Evolutionary conservation across 2,329 filamentous ascomycete species (phyloP).

Genomic region (Aspergillus vadensis): DNA sequence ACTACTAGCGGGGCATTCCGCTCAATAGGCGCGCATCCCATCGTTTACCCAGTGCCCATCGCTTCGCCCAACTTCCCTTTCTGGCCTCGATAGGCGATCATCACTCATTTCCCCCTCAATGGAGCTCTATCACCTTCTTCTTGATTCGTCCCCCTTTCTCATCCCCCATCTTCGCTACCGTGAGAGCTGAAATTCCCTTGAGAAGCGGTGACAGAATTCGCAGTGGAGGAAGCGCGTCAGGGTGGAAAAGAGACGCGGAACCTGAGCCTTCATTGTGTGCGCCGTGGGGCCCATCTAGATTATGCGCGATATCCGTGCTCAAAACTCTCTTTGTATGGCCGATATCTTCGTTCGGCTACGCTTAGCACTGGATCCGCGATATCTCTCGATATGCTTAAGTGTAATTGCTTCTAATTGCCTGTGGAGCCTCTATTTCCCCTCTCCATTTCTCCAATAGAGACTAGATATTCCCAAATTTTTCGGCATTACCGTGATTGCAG

Average conservation of each 20-base stretch:
- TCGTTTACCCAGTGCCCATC: background rate
- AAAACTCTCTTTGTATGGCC: background rate
- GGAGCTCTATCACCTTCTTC: background rate
- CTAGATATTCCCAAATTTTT: too few relatives aligned
- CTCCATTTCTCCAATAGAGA: background rate
- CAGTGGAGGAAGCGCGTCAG: background rate
- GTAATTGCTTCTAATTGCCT: background rate
- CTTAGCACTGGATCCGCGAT: background rate
- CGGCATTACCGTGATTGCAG: too few relatives aligned
- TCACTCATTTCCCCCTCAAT: background rate
- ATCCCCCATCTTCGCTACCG: background rate
- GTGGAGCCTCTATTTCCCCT: background rate
- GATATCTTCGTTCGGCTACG: background rate
- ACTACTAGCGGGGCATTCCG: constrained; percentile 4
- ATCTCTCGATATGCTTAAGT: background rate
- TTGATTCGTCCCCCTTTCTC: background rate
- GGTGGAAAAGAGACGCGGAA: background rate
- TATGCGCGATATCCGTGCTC: constrained; percentile 3
- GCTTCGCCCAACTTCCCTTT: constrained; percentile 1
- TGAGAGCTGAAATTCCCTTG: background rate
- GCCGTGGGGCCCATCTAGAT: background rate
- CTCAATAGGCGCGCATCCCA: constrained; percentile 16
- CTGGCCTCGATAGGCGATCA: background rate
- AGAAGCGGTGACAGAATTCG: background rate
- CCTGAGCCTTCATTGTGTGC: background rate